Evolutionary conservation across 2,329 filamentous ascomycete genomes (phyloP).

Genomic region (Pseudogymnoascus sp.): DNA sequence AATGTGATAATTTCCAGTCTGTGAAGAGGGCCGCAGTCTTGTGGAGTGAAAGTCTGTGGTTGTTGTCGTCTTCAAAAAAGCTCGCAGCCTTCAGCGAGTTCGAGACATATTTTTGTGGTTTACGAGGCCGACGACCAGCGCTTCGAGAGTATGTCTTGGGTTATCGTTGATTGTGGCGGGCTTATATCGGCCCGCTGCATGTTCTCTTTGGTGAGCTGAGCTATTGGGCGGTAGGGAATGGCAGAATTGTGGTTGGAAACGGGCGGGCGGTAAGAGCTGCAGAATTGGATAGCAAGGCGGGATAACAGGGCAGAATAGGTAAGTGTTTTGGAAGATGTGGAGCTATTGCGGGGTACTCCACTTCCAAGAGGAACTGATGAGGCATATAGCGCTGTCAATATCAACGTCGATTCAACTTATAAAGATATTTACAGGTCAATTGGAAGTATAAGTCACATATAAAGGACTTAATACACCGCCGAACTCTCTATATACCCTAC

Average conservation of each 20-base stretch:
- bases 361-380: neutral
- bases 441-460: neutral
- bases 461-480: neutral
- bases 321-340: neutral
- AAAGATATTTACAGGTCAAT: neutral
- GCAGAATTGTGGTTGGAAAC: neutral
- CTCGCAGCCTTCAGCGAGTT: neutral
- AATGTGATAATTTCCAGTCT: neutral
- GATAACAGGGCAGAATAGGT: neutral
- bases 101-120: neutral
- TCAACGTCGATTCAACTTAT: neutral
- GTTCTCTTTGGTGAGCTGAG: neutral
- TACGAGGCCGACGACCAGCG: neutral
- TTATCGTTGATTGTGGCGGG: neutral
- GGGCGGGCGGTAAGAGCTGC: neutral
- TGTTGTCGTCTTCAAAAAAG: neutral
- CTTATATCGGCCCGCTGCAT: neutral
- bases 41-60: neutral
- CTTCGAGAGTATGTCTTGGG: neutral
- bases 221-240: neutral
- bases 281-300: neutral
- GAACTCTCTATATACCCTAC: neutral
- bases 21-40: neutral
- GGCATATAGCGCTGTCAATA: neutral
- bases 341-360: constrained; percentile 6